These are phyloP conservation scores for Neoscytalidium dimidiatum DNA, from an alignment of 2,329 filamentous ascomycete genomes.

Conservation along the genomic window DNA sequence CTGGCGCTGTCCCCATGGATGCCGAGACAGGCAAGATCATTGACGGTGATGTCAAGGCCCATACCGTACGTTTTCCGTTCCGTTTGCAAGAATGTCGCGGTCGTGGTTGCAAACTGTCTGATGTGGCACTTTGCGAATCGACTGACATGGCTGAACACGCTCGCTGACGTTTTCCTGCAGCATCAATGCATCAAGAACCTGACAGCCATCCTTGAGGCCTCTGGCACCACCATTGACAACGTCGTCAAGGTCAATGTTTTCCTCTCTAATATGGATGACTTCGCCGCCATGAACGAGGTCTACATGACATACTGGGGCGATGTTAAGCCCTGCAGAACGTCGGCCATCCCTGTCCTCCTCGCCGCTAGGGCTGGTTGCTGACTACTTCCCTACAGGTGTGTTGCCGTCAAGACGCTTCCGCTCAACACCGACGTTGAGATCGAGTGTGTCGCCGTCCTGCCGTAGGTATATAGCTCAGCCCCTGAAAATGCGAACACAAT, in stretches of 20 bases:
- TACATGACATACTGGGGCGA: conserved; percentile 28
- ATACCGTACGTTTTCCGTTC: conserved; percentile 7
- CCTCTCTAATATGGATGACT: conserved; percentile 32
- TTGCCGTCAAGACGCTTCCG: conserved; percentile 26
- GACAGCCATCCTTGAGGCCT: conserved; percentile 26
- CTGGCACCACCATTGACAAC: conserved; percentile 30
- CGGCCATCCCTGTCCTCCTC: neutral
- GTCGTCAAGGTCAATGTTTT: conserved; percentile 36
- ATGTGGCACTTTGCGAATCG: too few species aligned
- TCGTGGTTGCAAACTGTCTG: too few species aligned
- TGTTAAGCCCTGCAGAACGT: conserved; percentile 20
- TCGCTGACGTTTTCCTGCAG: neutral
- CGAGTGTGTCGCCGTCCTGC: conserved; percentile 28
- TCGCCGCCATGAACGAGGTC: conserved; percentile 33
- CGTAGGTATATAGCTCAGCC: conserved; percentile 15
- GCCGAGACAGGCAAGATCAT: conserved; percentile 14
- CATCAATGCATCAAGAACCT: conserved; percentile 19
- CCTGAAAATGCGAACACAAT: neutral
- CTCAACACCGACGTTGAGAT: conserved; percentile 30
- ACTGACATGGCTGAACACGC: too few species aligned
- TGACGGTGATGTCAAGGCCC: conserved; percentile 15
- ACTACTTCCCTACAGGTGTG: conserved; percentile 19
- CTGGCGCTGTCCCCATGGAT: conserved; percentile 12
- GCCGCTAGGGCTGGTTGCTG: neutral
- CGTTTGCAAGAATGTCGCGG: too few species aligned